Percentiles rank a stretch among this genome's conserved stretches.
phyloP scores from a whole-genome alignment of 148 eudicot genomes.

The Linanthus parryae region DNA sequence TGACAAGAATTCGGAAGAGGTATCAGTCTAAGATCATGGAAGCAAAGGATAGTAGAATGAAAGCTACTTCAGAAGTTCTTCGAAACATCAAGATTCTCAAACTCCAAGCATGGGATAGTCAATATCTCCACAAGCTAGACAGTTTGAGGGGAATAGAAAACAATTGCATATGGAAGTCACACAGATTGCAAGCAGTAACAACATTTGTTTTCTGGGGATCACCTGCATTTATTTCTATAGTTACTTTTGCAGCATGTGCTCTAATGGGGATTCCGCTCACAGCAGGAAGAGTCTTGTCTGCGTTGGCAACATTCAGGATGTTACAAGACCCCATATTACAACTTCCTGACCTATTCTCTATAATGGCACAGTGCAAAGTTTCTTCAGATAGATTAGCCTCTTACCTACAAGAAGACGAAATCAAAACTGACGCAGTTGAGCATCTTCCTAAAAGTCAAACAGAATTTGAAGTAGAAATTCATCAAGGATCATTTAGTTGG shows the following conservation, averaged over 20 bases:
- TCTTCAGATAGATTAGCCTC: constrained; percentile 79
- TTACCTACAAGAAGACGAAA: constrained; percentile 79
- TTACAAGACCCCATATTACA: constrained; percentile 92
- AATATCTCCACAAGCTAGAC: constrained; percentile 56
- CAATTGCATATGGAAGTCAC: constrained; percentile 77
- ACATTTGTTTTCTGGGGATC: constrained; percentile 96
- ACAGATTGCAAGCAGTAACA: constrained; percentile 51
- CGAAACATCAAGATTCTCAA: constrained; percentile 88
- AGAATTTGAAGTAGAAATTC: constrained; percentile 46
- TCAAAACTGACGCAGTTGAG: constrained; percentile 55
- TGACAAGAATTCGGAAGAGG: constrained; percentile 64
- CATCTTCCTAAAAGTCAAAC: constrained; percentile 39
- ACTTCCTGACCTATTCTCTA: constrained; percentile 78
- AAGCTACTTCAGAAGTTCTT: constrained; percentile 88
- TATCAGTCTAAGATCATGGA: constrained; percentile 83
- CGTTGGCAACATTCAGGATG: constrained; percentile 93
- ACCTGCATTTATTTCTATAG: constrained; percentile 75
- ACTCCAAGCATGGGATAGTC: constrained; percentile 95
- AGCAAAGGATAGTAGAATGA: constrained; percentile 86
- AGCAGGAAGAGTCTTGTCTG: constrained; percentile 83
- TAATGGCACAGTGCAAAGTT: constrained; percentile 84
- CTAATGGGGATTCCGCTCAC: constrained; percentile 94
- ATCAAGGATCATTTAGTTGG: constrained; percentile 67
- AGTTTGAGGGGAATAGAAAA: constrained; percentile 56
- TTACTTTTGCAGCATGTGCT: constrained; percentile 83